phyloP scores from a whole-genome alignment of 164 flowering plant genomes.

The Cinnamomum micranthum region DNA sequence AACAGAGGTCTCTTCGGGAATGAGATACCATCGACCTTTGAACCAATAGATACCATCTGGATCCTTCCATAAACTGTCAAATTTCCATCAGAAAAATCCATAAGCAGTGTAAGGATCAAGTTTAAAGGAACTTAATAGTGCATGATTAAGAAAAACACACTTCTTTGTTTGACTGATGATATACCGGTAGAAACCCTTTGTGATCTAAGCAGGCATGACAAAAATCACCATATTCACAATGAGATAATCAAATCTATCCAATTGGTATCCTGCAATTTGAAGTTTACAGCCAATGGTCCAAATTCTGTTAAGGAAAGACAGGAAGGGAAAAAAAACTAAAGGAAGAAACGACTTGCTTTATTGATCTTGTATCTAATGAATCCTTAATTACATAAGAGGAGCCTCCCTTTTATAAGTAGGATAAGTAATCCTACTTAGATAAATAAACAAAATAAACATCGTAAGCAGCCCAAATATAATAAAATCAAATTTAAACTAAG shows the following conservation, averaged over 20 bases:
- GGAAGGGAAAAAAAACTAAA: not conserved
- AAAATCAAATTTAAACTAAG: too few species aligned
- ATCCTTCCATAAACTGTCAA: conserved; percentile 83
- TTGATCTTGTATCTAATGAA: too few species aligned
- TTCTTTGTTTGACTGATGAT: not conserved
- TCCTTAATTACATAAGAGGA: too few species aligned
- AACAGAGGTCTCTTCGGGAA: conserved; percentile 88
- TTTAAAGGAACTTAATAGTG: not conserved
- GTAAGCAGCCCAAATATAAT: too few species aligned
- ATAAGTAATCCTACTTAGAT: too few species aligned
- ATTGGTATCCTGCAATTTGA: not conserved
- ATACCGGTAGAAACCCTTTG: not conserved
- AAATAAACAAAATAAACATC: too few species aligned
- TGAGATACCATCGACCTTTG: conserved; percentile 75
- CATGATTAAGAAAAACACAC: too few species aligned
- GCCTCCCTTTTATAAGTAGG: too few species aligned
- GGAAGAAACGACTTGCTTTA: not conserved
- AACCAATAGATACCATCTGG: conserved; percentile 76
- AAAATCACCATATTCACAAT: not conserved
- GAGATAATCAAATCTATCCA: not conserved
- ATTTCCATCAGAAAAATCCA: conserved; percentile 6
- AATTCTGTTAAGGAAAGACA: not conserved
- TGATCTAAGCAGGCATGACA: not conserved
- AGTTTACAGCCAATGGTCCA: not conserved
- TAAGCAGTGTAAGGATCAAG: not conserved